Evolutionary conservation across 225 moss, liverwort and hornwort species (phyloP).

Genomic region (Thuidium tamariscinum): DNA sequence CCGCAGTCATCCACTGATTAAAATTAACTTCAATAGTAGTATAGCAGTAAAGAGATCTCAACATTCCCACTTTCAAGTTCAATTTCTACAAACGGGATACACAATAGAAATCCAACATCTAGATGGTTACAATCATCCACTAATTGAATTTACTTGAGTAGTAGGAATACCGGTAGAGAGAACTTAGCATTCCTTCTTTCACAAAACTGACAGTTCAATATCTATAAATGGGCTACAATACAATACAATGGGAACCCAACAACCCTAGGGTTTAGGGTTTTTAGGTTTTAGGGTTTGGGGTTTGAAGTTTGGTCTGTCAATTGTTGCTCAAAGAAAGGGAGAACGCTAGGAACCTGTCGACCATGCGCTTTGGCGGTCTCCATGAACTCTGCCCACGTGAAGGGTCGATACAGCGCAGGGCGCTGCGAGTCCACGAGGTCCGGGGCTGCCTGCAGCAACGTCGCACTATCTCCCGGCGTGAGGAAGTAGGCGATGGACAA

Average conservation of each 20-base stretch:
- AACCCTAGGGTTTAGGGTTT: neutral
- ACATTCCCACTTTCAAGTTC: neutral
- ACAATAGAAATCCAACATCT: neutral
- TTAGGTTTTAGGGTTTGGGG: neutral
- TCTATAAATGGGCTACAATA: neutral
- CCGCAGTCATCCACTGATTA: neutral
- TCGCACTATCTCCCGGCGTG: neutral
- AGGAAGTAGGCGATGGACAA: conserved; percentile 30
- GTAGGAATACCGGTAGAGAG: neutral
- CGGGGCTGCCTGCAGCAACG: neutral
- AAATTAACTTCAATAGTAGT: no score
- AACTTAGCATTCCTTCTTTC: neutral
- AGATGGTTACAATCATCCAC: neutral
- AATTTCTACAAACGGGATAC: neutral
- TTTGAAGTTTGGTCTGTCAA: neutral
- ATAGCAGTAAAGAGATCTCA: no score
- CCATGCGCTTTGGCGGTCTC: neutral
- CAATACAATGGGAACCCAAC: neutral
- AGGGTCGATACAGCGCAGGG: conserved; percentile 17
- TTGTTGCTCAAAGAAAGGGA: conserved; percentile 3
- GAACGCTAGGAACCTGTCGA: neutral
- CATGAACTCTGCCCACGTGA: conserved; percentile 26
- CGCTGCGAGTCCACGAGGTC: conserved; percentile 3
- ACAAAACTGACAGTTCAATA: neutral
- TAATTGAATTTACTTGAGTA: neutral